phyloP scores from a whole-genome alignment of 1,284 basidiomycete genomes.

The Taiwanofungus camphoratus region DNA sequence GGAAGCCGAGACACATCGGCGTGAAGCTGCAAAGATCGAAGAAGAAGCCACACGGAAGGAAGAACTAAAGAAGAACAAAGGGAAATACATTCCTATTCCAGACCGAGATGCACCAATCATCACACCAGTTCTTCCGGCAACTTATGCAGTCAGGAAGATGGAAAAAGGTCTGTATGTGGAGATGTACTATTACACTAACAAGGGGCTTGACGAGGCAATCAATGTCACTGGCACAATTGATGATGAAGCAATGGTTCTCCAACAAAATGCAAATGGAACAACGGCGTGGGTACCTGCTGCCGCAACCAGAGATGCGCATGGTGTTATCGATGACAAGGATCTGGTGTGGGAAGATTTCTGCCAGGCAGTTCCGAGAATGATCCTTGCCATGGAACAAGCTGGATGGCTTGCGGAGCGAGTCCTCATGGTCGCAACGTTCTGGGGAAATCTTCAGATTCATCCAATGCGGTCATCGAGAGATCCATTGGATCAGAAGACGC shows the following conservation, averaged over 20 bases:
- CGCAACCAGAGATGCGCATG: not conserved
- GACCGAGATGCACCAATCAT: not conserved
- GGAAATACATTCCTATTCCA: not conserved
- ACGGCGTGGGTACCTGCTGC: not conserved
- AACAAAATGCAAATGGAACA: not conserved
- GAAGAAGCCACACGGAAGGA: not conserved
- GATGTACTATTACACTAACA: conserved; percentile 1
- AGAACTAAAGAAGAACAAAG: not conserved
- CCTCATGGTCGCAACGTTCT: conserved; percentile 4
- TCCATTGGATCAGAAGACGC: not conserved
- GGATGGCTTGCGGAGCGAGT: conserved; percentile 1
- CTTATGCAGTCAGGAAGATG: not conserved
- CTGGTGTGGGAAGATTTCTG: conserved; percentile 4
- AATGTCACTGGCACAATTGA: not conserved
- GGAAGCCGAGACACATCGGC: not conserved
- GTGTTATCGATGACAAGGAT: not conserved
- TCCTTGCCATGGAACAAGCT: not conserved
- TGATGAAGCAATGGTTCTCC: not conserved
- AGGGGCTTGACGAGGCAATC: not conserved
- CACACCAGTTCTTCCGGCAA: not conserved
- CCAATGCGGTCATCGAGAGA: not conserved
- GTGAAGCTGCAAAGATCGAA: not conserved
- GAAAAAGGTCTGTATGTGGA: conserved; percentile 2
- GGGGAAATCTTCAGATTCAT: conserved; percentile 1
- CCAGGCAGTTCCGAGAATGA: not conserved